Base-by-base conservation (phyloP, 768 basidiomycete genomes). In the Albatrellus ellisii region DNA sequence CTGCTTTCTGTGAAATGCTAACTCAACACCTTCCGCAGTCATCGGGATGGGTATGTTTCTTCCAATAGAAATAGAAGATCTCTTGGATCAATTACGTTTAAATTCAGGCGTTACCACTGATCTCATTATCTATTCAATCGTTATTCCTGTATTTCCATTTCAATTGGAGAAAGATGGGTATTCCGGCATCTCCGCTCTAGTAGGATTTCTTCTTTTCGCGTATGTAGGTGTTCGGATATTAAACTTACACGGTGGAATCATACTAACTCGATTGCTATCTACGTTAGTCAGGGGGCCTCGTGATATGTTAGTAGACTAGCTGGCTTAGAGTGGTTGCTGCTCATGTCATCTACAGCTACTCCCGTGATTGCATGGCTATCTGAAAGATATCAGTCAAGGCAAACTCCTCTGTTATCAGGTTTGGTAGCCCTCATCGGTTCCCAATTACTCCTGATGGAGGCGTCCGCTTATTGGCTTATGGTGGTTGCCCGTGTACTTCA, bases 131-230 rank as follows among this genome's bases (percentile, higher is more conserved):
- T 66, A 66, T 45, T 57, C 62, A 1, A 46, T 64, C 33, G 58
- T 65, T 18, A 60, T 66, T n/a, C 64, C 63, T 3, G 58, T 64
- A 28, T 48, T 65, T 24, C 63, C 63, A 1, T 65, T 64, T 45
- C 59, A 56, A 33, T 55, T 66, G 3, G 53, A 65, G 39, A 24
- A 43, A 7, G 47, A 65, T 5, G 62, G 61, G 6, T 65, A 65
- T 41, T 45, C 39, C 2, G 48, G 54, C 14, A 53, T 63, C 8
- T 63, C 63, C 4, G 55, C 51, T 11, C 49, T 60, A 3, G 59
- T 59, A 0, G 62, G 63, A n/a, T 67, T 61, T 57, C 53, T 67
- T 8, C 51, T 67, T 7, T 63, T 67, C 26, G 61, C 61, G 8
- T 66, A 59, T 51, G 64, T 63, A 32, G 20, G 63, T 47, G n/a